Evolutionary conservation across 2,329 filamentous ascomycete species (phyloP).

Genomic region (Dendryphion nanum): DNA sequence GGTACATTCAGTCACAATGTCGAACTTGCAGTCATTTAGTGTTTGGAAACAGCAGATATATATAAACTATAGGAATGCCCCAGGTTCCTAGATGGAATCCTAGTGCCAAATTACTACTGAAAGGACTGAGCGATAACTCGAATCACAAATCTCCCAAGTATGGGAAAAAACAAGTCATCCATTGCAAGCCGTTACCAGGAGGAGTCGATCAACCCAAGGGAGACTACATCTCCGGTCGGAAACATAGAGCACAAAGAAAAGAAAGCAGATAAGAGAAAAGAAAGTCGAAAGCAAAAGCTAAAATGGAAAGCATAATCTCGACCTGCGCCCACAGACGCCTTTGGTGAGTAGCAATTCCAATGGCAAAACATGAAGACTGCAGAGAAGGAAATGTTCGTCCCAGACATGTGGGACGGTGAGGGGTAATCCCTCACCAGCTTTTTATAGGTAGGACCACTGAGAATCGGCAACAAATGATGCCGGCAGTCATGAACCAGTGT

Average conservation of each 20-base stretch:
- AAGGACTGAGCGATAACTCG: too few relatives aligned
- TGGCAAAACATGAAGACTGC: constrained; percentile 1
- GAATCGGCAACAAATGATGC: constrained; percentile 22
- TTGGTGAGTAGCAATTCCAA: too few relatives aligned
- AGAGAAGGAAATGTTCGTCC: constrained; percentile 25
- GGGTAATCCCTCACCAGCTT: constrained; percentile 37
- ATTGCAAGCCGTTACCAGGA: constrained; percentile 23
- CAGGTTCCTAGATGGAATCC: too few relatives aligned
- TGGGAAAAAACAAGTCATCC: too few relatives aligned
- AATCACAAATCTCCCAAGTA: too few relatives aligned
- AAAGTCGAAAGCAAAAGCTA: constrained; percentile 1
- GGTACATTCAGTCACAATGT: too few relatives aligned
- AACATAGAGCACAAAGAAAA: constrained; percentile 8
- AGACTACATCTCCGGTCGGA: constrained; percentile 35
- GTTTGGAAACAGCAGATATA: too few relatives aligned
- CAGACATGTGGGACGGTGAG: constrained; percentile 22
- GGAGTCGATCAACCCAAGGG: constrained; percentile 38
- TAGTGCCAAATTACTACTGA: too few relatives aligned
- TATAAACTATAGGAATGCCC: too few relatives aligned
- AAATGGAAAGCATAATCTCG: constrained; percentile 7
- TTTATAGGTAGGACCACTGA: constrained; percentile 25
- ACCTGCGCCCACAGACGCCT: constrained; percentile 2
- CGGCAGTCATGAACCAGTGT: constrained; percentile 31
- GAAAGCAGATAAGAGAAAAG: constrained; percentile 4
- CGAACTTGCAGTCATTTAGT: too few relatives aligned